Evolutionary conservation across 768 basidiomycete species (phyloP).

Genomic region (Agrocybe praecox): DNA sequence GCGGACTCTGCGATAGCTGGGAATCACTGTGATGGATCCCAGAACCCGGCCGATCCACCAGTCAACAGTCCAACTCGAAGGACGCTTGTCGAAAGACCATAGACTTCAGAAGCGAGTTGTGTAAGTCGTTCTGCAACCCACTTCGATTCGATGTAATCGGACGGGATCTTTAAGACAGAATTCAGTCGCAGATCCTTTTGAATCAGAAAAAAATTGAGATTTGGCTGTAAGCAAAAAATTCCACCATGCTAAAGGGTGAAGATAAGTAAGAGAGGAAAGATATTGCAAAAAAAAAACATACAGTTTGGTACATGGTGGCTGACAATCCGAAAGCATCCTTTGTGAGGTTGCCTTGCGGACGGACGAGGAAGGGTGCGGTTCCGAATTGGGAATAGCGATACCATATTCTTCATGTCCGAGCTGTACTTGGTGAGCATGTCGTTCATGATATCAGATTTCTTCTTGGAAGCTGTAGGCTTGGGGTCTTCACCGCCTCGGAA

Average conservation of each 20-base stretch:
- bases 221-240: not conserved
- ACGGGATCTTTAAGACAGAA: conserved; percentile 19
- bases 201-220: not conserved
- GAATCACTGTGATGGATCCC: conserved; percentile 43
- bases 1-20: conserved; percentile 35
- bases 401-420: not conserved
- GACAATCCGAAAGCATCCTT: conserved; percentile 24
- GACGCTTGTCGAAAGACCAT: conserved; percentile 28
- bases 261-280: not conserved
- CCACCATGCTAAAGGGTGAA: conserved; percentile 30
- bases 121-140: conserved; percentile 44
- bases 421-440: conserved; percentile 12
- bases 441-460: conserved; percentile 12
- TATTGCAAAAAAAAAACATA: not conserved
- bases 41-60: conserved; percentile 35
- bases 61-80: conserved; percentile 41
- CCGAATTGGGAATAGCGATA: not conserved
- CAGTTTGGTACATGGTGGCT: not conserved
- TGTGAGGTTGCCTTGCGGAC: conserved; percentile 29
- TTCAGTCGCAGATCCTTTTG: conserved; percentile 6
- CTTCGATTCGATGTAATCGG: conserved; percentile 43
- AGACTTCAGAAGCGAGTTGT: conserved; percentile 24
- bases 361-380: not conserved
- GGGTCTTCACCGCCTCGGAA: not conserved
- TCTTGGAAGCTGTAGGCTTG: conserved; percentile 7